Evolutionary conservation across 169 alveolate species (phyloP).

Genomic region (Toxoplasma gondii): DNA sequence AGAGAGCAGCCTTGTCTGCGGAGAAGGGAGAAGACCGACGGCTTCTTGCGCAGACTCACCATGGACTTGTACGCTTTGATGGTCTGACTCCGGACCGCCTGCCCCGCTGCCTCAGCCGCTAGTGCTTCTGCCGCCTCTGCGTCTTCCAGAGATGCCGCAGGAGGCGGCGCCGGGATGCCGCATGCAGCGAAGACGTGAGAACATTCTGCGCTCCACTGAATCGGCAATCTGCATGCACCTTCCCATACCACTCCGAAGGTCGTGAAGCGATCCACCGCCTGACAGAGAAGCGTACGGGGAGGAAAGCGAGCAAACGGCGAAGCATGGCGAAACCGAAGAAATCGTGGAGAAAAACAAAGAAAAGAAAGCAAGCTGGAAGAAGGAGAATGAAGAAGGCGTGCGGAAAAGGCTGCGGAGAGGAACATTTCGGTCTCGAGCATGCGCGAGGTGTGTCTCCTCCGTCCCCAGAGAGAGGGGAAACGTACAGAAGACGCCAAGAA

Average conservation of each 20-base stretch:
- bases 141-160: neutral
- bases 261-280: slow-evolving; percentile 60
- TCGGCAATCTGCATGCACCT: slow-evolving; percentile 45
- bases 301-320: neutral
- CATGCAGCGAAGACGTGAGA: slow-evolving; percentile 15
- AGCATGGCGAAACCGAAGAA: neutral
- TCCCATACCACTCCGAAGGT: slow-evolving; percentile 67
- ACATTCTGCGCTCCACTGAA: slow-evolving; percentile 64
- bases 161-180: slow-evolving; percentile 29
- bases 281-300: neutral
- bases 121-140: neutral
- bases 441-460: too few relatives aligned
- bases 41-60: neutral
- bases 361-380: too few relatives aligned
- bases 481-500: too few relatives aligned
- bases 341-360: neutral
- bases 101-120: slow-evolving; percentile 13
- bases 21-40: neutral
- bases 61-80: neutral
- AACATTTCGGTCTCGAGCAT: too few relatives aligned
- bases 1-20: neutral
- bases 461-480: too few relatives aligned
- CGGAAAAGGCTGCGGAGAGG: too few relatives aligned
- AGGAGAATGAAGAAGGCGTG: too few relatives aligned
- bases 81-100: neutral